Percentiles rank a stretch among this genome's conserved stretches.
These are phyloP conservation scores for Phoma sp. DNA, from an alignment of 2,329 filamentous ascomycete genomes.

Conservation along the genomic window DNA sequence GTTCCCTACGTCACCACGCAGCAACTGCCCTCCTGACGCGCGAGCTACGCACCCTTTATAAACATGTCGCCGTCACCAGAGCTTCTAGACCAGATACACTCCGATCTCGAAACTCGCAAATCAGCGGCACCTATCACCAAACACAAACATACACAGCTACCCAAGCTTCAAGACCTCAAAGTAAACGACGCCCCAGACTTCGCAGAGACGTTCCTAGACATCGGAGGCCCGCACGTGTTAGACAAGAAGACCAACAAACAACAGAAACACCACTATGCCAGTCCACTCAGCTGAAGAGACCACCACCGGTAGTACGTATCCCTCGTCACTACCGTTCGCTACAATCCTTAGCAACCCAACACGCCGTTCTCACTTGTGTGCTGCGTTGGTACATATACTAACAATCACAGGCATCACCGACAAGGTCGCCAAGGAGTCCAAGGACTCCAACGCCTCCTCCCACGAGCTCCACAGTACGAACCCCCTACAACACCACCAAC, in stretches of 20 bases:
- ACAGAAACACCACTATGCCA: slow-evolving; percentile 45
- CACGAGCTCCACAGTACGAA: slow-evolving; percentile 43
- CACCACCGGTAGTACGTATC: slow-evolving; percentile 47
- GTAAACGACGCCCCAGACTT: slow-evolving; percentile 4
- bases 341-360: not conserved
- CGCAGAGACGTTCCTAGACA: slow-evolving; percentile 14
- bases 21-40: slow-evolving; percentile 15
- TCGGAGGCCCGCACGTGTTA: slow-evolving; percentile 16
- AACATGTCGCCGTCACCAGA: slow-evolving; percentile 13
- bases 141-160: not conserved
- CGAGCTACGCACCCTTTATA: slow-evolving; percentile 22
- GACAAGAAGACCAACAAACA: slow-evolving; percentile 8
- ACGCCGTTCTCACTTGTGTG: not conserved
- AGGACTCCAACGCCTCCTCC: slow-evolving; percentile 49
- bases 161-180: slow-evolving; percentile 2
- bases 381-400: not conserved
- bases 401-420: slow-evolving; percentile 51
- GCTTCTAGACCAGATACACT: slow-evolving; percentile 16
- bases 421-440: slow-evolving; percentile 54
- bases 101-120: slow-evolving; percentile 7
- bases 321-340: not conserved
- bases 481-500: slow-evolving; percentile 8
- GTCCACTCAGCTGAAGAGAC: slow-evolving; percentile 52
- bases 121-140: not conserved
- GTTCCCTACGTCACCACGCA: slow-evolving; percentile 35